These are phyloP conservation scores for Thuidium tamariscinum DNA, from an alignment of 225 moss, liverwort and hornwort genomes.

Conservation along the genomic window DNA sequence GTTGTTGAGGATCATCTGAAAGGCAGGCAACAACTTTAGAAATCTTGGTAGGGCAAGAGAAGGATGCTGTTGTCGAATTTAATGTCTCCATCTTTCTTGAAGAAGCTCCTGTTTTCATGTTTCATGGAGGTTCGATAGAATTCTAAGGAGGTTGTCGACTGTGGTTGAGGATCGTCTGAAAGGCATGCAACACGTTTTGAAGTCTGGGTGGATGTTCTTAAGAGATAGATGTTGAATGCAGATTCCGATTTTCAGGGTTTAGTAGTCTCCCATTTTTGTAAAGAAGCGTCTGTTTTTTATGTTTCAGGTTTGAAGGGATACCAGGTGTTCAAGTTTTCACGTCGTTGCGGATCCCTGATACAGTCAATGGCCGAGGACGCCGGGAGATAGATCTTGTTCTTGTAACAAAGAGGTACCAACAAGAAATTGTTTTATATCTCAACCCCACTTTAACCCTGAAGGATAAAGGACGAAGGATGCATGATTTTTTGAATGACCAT, in stretches of 20 bases:
- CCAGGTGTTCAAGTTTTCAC: conserved; percentile 62
- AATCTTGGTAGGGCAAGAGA: background rate
- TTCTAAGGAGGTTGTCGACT: background rate
- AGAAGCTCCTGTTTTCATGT: background rate
- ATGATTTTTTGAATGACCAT: background rate
- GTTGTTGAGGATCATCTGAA: background rate
- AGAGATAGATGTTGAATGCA: background rate
- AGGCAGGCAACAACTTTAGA: background rate
- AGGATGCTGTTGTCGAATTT: background rate
- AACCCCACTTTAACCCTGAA: background rate
- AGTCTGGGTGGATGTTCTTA: background rate
- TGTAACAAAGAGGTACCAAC: conserved; percentile 42
- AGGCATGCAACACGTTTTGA: background rate
- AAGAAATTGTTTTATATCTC: background rate
- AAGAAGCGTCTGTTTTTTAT: background rate
- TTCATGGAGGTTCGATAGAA: background rate
- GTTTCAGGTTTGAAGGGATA: conserved; percentile 62
- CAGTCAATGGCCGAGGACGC: conserved; percentile 42
- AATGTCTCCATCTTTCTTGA: background rate
- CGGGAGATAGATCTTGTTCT: conserved; percentile 75
- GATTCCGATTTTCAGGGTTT: background rate
- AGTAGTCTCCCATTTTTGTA: background rate
- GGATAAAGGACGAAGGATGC: background rate
- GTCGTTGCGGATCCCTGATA: conserved; percentile 65
- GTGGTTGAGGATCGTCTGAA: background rate